These are phyloP conservation scores for Silene coronaria DNA, from an alignment of 179 eudicot species.

Conservation along the genomic window DNA sequence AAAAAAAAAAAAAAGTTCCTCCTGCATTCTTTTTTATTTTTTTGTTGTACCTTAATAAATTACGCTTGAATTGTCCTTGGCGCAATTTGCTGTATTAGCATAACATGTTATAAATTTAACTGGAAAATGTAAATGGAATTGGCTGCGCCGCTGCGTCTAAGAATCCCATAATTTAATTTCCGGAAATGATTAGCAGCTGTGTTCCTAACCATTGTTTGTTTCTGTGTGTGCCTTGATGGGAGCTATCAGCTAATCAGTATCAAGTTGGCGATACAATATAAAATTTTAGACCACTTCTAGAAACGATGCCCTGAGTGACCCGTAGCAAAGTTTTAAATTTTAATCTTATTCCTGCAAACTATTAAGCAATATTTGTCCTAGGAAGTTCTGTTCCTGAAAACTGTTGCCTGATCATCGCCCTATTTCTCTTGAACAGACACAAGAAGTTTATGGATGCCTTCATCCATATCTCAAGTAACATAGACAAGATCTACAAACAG, in stretches of 20 bases:
- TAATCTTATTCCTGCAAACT: constrained; percentile 2
- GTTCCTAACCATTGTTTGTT: not conserved
- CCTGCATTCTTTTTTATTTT: not conserved
- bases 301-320: not conserved
- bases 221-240: not conserved
- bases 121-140: not conserved
- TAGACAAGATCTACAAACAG: constrained; percentile 94
- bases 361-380: not conserved
- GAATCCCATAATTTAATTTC: not conserved
- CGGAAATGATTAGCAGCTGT: not conserved
- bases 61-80: not conserved
- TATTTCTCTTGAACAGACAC: constrained; percentile 42
- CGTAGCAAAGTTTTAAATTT: constrained; percentile 5
- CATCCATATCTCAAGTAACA: constrained; percentile 68
- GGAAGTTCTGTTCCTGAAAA: not conserved
- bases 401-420: not conserved
- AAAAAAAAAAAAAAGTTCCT: not conserved
- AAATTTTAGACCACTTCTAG: constrained; percentile 1
- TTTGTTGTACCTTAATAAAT: not conserved
- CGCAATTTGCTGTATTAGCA: not conserved
- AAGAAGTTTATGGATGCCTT: constrained; percentile 85
- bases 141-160: not conserved
- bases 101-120: not conserved
- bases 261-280: not conserved
- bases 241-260: not conserved